Percentiles rank a stretch among this genome's conserved stretches.
Evolutionary conservation across 495 filamentous ascomycete species (phyloP).

Genomic region (Immersiella caudata): DNA sequence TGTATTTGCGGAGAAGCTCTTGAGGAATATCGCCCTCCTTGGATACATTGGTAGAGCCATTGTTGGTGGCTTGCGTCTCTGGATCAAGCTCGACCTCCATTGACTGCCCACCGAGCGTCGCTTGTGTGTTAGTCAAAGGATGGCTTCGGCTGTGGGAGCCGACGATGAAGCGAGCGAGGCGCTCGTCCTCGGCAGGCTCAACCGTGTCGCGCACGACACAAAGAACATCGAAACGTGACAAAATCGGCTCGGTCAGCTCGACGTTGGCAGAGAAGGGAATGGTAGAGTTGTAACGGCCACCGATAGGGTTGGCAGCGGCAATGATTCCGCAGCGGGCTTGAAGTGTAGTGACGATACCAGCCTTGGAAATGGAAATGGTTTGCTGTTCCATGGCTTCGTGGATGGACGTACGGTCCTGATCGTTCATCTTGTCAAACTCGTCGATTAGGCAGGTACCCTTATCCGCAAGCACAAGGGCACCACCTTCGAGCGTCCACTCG

Average conservation of each 20-base stretch:
- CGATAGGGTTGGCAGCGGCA: slow-evolving; percentile 94
- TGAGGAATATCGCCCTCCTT: slow-evolving; percentile 85
- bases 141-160: slow-evolving; percentile 90
- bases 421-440: slow-evolving; percentile 99
- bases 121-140: slow-evolving; percentile 60
- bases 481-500: slow-evolving; percentile 98
- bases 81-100: slow-evolving; percentile 64
- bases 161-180: slow-evolving; percentile 92
- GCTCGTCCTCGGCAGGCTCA: slow-evolving; percentile 94
- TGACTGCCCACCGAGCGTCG: slow-evolving; percentile 46
- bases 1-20: slow-evolving; percentile 93
- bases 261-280: slow-evolving; percentile 96
- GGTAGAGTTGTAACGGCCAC: slow-evolving; percentile 94
- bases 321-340: slow-evolving; percentile 98
- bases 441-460: slow-evolving; percentile 96
- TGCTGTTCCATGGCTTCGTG: slow-evolving; percentile 99
- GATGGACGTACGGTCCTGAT: slow-evolving; percentile 95
- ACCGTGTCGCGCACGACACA: slow-evolving; percentile 97
- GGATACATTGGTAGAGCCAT: slow-evolving; percentile 39
- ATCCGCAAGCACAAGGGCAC: slow-evolving; percentile 93
- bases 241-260: slow-evolving; percentile 93
- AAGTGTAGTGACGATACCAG: slow-evolving; percentile 95
- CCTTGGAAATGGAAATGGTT: slow-evolving; percentile 99
- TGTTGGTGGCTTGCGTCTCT: slow-evolving; percentile 26
- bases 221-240: slow-evolving; percentile 98